phyloP scores from a whole-genome alignment of 345 rosid genomes.

The Limnanthes douglasii region DNA sequence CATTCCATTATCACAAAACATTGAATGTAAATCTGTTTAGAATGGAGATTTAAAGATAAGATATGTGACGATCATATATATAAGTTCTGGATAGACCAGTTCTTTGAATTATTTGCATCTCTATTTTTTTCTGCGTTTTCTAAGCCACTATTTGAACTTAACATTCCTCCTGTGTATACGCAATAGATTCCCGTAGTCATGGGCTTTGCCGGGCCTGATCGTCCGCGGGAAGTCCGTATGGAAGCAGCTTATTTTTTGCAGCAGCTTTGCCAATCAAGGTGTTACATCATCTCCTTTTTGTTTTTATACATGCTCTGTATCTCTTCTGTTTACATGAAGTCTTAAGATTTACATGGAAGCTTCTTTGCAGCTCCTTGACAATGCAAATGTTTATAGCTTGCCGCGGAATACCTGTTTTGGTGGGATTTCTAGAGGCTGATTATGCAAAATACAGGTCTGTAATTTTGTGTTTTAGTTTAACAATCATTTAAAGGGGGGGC shows the following conservation, averaged over 20 bases:
- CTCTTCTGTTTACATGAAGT: not conserved
- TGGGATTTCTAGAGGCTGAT: conserved; percentile 92
- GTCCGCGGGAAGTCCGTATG: conserved; percentile 78
- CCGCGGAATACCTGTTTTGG: conserved; percentile 89
- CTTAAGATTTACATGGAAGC: conserved; percentile 14
- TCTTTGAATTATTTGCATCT: too few species aligned
- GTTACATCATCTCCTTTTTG: conserved; percentile 5
- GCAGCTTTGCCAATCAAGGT: conserved; percentile 99
- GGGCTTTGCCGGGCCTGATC: conserved; percentile 69
- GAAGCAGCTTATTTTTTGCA: conserved; percentile 91
- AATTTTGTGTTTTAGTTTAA: not conserved
- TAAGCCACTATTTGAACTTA: conserved; percentile 1
- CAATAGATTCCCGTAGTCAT: conserved; percentile 76
- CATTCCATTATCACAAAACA: too few species aligned
- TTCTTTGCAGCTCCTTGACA: conserved; percentile 69
- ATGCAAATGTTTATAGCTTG: conserved; percentile 98
- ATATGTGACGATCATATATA: too few species aligned
- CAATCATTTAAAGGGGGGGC: not conserved
- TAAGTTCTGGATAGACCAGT: too few species aligned
- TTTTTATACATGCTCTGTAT: conserved; percentile 1
- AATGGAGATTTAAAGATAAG: too few species aligned
- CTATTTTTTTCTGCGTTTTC: not conserved
- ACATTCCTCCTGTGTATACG: conserved; percentile 7
- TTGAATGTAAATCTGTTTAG: too few species aligned
- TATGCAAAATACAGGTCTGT: conserved; percentile 89